phyloP scores from a whole-genome alignment of 306 rosid species.

The Gleditsia sinensis region DNA sequence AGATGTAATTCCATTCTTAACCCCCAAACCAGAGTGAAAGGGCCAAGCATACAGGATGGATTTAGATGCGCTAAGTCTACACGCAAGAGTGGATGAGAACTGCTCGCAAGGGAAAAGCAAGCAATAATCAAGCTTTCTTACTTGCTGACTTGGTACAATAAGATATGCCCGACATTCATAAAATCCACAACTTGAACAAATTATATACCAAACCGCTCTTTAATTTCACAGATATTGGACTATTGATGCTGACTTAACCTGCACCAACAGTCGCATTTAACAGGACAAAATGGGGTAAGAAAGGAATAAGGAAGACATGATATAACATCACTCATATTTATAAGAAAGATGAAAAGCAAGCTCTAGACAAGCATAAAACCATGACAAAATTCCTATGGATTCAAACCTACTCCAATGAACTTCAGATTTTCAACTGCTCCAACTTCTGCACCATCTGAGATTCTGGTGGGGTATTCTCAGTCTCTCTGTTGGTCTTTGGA shows the following conservation, averaged over 20 bases:
- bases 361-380: slow-evolving; percentile 55
- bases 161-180: slow-evolving; percentile 32
- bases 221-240: slow-evolving; percentile 53
- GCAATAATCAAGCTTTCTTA: slow-evolving; percentile 27
- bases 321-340: slow-evolving; percentile 54
- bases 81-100: background rate
- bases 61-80: background rate
- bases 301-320: slow-evolving; percentile 37
- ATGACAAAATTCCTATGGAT: slow-evolving; percentile 50
- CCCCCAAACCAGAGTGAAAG: background rate
- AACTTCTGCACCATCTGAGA: slow-evolving; percentile 54
- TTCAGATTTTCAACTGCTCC: slow-evolving; percentile 74
- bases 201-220: slow-evolving; percentile 45
- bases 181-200: slow-evolving; percentile 29
- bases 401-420: slow-evolving; percentile 35
- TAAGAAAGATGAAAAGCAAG: slow-evolving; percentile 49
- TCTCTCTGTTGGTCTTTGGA: slow-evolving; percentile 41
- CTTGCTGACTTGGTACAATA: slow-evolving; percentile 20
- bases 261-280: slow-evolving; percentile 57
- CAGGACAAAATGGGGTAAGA: slow-evolving; percentile 52
- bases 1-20: background rate
- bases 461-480: slow-evolving; percentile 42
- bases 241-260: slow-evolving; percentile 66
- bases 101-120: slow-evolving; percentile 10
- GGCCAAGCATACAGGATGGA: background rate